Evolutionary conservation across 805 yeast species (phyloP).

Genomic region (Candida odintsovae): DNA sequence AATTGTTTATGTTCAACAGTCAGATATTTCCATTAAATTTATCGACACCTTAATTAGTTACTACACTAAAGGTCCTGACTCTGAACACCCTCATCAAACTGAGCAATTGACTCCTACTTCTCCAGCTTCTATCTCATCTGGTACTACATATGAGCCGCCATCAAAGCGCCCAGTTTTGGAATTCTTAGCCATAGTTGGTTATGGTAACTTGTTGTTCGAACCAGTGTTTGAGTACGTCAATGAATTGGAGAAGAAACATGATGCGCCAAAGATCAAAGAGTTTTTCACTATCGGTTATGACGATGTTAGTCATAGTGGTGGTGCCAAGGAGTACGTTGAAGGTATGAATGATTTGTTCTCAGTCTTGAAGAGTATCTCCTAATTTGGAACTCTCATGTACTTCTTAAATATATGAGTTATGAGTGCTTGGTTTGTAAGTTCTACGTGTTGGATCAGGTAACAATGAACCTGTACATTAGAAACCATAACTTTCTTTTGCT

Average conservation of each 20-base stretch:
- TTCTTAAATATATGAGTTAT: neutral
- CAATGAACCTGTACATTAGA: neutral
- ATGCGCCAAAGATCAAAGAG: slow-evolving; percentile 29
- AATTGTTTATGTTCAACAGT: slow-evolving; percentile 66
- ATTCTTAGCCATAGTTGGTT: slow-evolving; percentile 56
- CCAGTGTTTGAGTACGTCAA: slow-evolving; percentile 53
- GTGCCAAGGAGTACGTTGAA: slow-evolving; percentile 58
- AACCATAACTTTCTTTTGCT: slow-evolving; percentile 44
- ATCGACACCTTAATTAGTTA: slow-evolving; percentile 44
- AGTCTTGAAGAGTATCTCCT: slow-evolving; percentile 28
- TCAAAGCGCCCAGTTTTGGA: slow-evolving; percentile 22
- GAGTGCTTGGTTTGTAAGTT: neutral
- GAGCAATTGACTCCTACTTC: slow-evolving; percentile 22
- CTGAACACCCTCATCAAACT: slow-evolving; percentile 1
- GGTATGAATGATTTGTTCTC: slow-evolving; percentile 68
- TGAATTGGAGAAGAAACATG: slow-evolving; percentile 22
- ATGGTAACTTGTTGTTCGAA: slow-evolving; percentile 64
- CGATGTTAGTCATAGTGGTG: slow-evolving; percentile 24
- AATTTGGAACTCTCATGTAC: neutral
- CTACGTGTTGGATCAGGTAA: neutral
- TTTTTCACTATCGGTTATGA: slow-evolving; percentile 58
- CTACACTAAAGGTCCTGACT: slow-evolving; percentile 19
- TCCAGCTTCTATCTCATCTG: slow-evolving; percentile 3
- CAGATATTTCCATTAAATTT: slow-evolving; percentile 51
- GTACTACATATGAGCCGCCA: neutral